Conservation (phyloP, 352 stramenopile species). For the Elongisporangium senticosum region DNA sequence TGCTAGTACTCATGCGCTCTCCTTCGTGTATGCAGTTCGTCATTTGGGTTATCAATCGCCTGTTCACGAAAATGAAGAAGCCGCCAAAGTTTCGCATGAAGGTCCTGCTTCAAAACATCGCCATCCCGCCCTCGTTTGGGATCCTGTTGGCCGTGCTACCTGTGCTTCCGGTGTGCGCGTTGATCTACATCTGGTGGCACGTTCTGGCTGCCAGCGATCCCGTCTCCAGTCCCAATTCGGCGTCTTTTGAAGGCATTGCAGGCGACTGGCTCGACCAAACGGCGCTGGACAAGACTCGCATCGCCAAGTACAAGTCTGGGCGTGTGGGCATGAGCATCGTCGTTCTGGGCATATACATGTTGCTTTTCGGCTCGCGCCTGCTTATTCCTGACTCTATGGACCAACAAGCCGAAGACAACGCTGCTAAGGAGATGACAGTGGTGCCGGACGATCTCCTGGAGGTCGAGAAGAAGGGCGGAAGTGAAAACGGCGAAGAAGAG, state of each 20-base stretch:
- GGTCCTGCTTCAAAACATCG: slow-evolving; percentile 88
- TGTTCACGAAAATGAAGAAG: slow-evolving; percentile 95
- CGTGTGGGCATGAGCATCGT: slow-evolving; percentile 83
- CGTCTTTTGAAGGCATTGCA: slow-evolving; percentile 81
- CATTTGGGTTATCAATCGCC: slow-evolving; percentile 91
- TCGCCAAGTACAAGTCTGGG: slow-evolving; percentile 83
- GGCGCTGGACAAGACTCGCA: slow-evolving; percentile 67
- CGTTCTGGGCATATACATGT: slow-evolving; percentile 75
- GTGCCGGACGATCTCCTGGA: slow-evolving; percentile 45
- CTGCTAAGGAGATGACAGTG: slow-evolving; percentile 62
- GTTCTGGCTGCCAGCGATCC: slow-evolving; percentile 40
- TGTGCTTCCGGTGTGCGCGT: slow-evolving; percentile 34
- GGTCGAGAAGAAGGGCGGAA: slow-evolving; percentile 25
- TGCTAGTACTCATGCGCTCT: background rate
- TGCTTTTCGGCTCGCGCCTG: slow-evolving; percentile 55
- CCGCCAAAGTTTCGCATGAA: slow-evolving; percentile 91
- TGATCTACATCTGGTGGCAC: slow-evolving; percentile 86
- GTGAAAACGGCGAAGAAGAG: slow-evolving; percentile 42
- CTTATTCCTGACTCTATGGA: slow-evolving; percentile 85
- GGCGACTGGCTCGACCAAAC: slow-evolving; percentile 88
- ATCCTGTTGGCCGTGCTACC: slow-evolving; percentile 62
- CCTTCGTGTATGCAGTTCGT: slow-evolving; percentile 41
- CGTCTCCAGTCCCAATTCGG: slow-evolving; percentile 36
- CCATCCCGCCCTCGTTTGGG: slow-evolving; percentile 78
- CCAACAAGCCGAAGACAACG: slow-evolving; percentile 66